Conservation (phyloP, 2,329 filamentous ascomycete species). For the Corinectria fuckeliana region DNA sequence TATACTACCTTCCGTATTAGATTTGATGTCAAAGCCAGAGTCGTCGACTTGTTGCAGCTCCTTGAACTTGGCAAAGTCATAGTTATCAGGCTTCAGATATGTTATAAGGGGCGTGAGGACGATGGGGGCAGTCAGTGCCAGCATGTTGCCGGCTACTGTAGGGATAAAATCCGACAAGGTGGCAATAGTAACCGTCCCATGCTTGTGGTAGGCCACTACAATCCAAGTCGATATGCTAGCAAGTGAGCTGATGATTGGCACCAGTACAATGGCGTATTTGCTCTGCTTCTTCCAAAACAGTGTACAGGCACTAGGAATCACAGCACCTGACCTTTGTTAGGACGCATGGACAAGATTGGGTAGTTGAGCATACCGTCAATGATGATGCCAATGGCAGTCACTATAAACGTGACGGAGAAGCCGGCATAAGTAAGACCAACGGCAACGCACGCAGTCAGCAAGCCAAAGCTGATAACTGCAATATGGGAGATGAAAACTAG, state of each 20-base stretch:
- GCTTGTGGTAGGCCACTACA: background rate
- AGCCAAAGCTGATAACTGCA: background rate
- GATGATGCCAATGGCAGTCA: background rate
- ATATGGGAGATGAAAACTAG: background rate
- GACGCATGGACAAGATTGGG: background rate
- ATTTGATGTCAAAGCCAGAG: background rate
- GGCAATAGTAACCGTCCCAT: background rate
- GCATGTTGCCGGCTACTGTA: background rate
- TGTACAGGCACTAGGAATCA: background rate
- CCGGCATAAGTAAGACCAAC: background rate
- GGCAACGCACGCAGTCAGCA: background rate
- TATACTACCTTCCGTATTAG: background rate
- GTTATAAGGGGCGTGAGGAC: background rate
- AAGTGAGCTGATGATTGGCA: background rate
- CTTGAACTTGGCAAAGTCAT: background rate
- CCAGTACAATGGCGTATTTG: background rate
- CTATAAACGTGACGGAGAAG: background rate
- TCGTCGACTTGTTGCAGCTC: background rate
- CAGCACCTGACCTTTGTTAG: background rate
- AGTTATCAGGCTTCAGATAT: background rate
- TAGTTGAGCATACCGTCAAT: background rate
- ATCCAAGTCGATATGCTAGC: background rate
- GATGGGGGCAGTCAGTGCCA: background rate
- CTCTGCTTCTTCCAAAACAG: background rate
- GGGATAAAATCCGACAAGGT: background rate